These are phyloP conservation scores for Cinnamomum chago DNA, from an alignment of 164 flowering plant species.

Conservation along the genomic window DNA sequence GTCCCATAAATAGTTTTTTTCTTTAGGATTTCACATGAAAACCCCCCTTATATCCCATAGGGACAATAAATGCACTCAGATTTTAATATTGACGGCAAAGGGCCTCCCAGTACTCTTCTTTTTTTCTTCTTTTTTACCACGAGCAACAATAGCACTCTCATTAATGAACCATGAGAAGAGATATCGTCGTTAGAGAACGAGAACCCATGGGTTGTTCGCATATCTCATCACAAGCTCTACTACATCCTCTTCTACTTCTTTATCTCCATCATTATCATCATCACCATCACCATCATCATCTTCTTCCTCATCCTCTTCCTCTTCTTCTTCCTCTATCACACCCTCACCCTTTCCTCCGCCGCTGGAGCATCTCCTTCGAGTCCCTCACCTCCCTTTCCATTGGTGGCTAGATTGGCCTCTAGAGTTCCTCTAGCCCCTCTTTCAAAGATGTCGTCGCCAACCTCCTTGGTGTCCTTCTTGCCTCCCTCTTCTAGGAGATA, in stretches of 20 bases:
- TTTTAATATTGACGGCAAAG: no score
- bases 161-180: no score
- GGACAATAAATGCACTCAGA: no score
- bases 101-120: no score
- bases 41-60: no score
- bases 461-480: slow-evolving; percentile 52
- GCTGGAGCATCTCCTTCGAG: slow-evolving; percentile 46
- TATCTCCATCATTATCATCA: slow-evolving; percentile 33
- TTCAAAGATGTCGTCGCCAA: slow-evolving; percentile 66
- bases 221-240: slow-evolving; percentile 56
- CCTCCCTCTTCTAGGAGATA: slow-evolving; percentile 21
- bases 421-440: slow-evolving; percentile 80
- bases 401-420: slow-evolving; percentile 73
- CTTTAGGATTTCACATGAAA: no score
- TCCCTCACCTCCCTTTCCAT: slow-evolving; percentile 50
- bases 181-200: no score
- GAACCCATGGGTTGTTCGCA: no score
- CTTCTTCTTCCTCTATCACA: slow-evolving; percentile 29
- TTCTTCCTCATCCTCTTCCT: slow-evolving; percentile 15
- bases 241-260: slow-evolving; percentile 75
- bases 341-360: slow-evolving; percentile 47
- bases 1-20: no score
- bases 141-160: no score
- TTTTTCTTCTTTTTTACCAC: no score
- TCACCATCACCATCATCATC: no score